Evolutionary conservation across 2,329 filamentous ascomycete genomes (phyloP).

Genomic region (Mycogone perniciosa): DNA sequence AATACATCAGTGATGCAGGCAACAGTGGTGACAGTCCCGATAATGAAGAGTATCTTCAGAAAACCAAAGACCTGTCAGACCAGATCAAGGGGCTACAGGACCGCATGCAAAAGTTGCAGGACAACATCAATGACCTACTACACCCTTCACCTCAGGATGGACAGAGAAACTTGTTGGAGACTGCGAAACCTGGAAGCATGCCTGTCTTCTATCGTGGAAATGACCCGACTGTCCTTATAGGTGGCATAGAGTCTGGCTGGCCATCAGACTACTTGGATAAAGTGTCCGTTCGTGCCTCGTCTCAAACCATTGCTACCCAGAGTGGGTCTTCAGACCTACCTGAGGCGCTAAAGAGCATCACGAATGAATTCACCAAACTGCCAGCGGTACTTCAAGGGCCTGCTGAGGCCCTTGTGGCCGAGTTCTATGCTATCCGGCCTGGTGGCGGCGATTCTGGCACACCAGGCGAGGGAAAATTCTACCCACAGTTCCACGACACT

Average conservation of each 20-base stretch:
- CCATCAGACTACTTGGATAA: conserved; percentile 28
- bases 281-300: conserved; percentile 1
- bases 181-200: conserved; percentile 19
- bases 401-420: conserved; percentile 2
- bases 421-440: conserved; percentile 6
- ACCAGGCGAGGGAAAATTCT: not conserved
- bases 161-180: conserved; percentile 1
- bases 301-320: conserved; percentile 1
- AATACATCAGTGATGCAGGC: conserved; percentile 23
- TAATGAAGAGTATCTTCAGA: not conserved
- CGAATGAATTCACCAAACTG: not conserved
- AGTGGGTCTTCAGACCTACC: not conserved
- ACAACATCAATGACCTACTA: not conserved
- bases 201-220: conserved; percentile 22
- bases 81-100: conserved; percentile 1
- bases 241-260: conserved; percentile 33
- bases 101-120: not conserved
- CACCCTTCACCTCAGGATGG: not conserved
- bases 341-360: not conserved
- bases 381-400: not conserved
- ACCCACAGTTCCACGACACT: conserved; percentile 13
- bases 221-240: conserved; percentile 35
- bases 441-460: not conserved
- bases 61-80: not conserved
- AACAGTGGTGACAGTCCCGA: conserved; percentile 12